Evolutionary conservation across 495 filamentous ascomycete genomes (phyloP).

Genomic region (Podospora appendiculata): DNA sequence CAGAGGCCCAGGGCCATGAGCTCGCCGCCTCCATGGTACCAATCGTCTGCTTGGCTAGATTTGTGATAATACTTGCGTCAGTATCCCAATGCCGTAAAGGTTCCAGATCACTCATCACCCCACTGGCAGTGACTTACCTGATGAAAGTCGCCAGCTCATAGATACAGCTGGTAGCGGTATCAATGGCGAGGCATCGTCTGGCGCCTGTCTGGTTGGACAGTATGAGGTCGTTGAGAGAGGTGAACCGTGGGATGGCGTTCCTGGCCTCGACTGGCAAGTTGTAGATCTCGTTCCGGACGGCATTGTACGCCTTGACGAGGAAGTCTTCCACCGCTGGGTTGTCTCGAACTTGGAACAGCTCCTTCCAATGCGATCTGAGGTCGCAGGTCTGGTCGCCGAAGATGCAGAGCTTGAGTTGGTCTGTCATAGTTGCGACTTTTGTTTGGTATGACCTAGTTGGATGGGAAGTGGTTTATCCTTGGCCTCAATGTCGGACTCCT

Average conservation of each 20-base stretch:
- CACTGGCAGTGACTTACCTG: conserved; percentile 28
- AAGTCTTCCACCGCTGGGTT: background rate
- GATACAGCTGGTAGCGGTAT: background rate
- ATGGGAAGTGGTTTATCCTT: no score
- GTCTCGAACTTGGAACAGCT: background rate
- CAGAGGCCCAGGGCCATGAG: background rate
- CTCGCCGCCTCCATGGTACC: background rate
- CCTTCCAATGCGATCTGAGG: background rate
- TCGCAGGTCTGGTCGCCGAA: conserved; percentile 1
- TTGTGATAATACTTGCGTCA: background rate
- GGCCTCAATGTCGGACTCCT: no score
- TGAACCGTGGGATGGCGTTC: background rate
- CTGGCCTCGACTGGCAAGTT: background rate
- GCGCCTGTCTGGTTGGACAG: background rate
- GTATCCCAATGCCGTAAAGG: background rate
- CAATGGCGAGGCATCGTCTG: background rate
- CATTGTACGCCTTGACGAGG: background rate
- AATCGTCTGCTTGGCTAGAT: background rate
- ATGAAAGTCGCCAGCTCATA: background rate
- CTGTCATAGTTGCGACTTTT: background rate
- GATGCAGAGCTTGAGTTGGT: background rate
- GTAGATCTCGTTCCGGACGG: background rate
- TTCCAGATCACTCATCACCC: no score
- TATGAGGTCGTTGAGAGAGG: background rate
- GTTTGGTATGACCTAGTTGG: no score